These are phyloP conservation scores for Pythium oligandrum DNA, from an alignment of 352 stramenopile species.

Conservation along the genomic window DNA sequence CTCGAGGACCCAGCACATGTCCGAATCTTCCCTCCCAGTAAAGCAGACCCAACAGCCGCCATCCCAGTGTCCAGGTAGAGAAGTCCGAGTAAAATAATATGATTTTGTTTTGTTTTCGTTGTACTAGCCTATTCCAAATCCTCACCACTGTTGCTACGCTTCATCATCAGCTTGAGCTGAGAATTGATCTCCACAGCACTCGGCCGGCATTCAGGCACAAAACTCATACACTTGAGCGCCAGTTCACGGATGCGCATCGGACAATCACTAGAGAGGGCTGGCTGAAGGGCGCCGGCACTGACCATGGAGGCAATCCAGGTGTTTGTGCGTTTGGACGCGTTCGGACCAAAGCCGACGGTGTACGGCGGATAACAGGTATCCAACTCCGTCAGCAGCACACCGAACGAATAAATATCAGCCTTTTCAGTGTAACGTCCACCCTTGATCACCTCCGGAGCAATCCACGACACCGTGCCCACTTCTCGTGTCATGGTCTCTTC, in stretches of 20 bases:
- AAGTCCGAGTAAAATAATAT: no score
- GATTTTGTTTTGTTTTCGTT: no score
- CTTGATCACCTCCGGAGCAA: constrained; percentile 31
- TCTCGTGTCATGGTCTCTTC: constrained; percentile 31
- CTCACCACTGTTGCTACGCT: not conserved
- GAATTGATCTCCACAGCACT: constrained; percentile 21
- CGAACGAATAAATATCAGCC: constrained; percentile 38
- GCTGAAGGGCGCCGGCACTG: constrained; percentile 12
- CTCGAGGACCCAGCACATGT: constrained; percentile 43
- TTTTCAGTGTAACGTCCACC: constrained; percentile 26
- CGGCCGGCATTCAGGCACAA: constrained; percentile 13
- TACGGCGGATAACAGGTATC: constrained; percentile 22
- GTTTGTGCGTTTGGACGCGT: constrained; percentile 11
- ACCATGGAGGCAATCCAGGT: constrained; percentile 32
- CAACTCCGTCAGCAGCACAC: constrained; percentile 30
- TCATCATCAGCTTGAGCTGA: constrained; percentile 5
- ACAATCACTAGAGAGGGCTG: constrained; percentile 14
- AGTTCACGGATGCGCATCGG: constrained; percentile 16
- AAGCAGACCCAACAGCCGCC: not conserved
- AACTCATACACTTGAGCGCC: constrained; percentile 18
- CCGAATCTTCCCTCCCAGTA: constrained; percentile 40
- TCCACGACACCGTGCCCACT: constrained; percentile 32
- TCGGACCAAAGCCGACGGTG: constrained; percentile 7
- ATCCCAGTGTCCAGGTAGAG: no score
- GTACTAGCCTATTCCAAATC: no score